These are phyloP conservation scores for Golubevia pallescens DNA, from an alignment of 1,284 basidiomycete genomes.

Conservation along the genomic window DNA sequence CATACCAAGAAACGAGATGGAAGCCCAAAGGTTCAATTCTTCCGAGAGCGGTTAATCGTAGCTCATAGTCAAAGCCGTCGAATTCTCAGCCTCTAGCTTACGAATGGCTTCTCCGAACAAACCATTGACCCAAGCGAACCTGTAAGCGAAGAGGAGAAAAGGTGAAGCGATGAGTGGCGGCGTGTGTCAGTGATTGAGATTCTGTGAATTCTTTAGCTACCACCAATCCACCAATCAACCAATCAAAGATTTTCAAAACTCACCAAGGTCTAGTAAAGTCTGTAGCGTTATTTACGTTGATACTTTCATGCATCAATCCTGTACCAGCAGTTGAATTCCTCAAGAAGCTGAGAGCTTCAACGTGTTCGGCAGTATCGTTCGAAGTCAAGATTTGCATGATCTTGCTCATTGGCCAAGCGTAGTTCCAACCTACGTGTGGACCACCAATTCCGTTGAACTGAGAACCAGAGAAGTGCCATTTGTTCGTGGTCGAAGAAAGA, in stretches of 20 bases:
- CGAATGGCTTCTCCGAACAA: slow-evolving; percentile 26
- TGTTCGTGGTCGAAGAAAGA: slow-evolving; percentile 24
- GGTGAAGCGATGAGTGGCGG: too few relatives aligned
- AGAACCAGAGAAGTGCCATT: slow-evolving; percentile 36
- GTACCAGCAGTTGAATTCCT: slow-evolving; percentile 41
- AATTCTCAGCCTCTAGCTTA: slow-evolving; percentile 29
- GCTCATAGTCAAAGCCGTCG: slow-evolving; percentile 10
- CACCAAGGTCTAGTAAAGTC: slow-evolving; percentile 30
- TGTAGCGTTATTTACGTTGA: slow-evolving; percentile 36
- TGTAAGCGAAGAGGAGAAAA: too few relatives aligned
- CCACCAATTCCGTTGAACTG: slow-evolving; percentile 39
- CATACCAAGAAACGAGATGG: too few relatives aligned
- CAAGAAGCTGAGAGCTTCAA: slow-evolving; percentile 23
- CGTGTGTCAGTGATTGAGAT: too few relatives aligned
- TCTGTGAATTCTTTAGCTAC: too few relatives aligned
- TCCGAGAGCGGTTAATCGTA: too few relatives aligned
- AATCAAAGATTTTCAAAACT: too few relatives aligned
- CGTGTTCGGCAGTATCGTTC: slow-evolving; percentile 29
- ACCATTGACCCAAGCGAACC: slow-evolving; percentile 33
- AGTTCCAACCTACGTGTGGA: slow-evolving; percentile 35
- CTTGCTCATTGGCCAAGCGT: slow-evolving; percentile 48
- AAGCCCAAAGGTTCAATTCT: too few relatives aligned
- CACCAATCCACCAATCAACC: too few relatives aligned
- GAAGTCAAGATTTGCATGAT: slow-evolving; percentile 41
- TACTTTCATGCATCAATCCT: slow-evolving; percentile 41